Percentiles rank a stretch among this genome's conserved stretches.
Conservation (phyloP, 2,329 filamentous ascomycete genomes). For the Calonectria pteridis region DNA sequence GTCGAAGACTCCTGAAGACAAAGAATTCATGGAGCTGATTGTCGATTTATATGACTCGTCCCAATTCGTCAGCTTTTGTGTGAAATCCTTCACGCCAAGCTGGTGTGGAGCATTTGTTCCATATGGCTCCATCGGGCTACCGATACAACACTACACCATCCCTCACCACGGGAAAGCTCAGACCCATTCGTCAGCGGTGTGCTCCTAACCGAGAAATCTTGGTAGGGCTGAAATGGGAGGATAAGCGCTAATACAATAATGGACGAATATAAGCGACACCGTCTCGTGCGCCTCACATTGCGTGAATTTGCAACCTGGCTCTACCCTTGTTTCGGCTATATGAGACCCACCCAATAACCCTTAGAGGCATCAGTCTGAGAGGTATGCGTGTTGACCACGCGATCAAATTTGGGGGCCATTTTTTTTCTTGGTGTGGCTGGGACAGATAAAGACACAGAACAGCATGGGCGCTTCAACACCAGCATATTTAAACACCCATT, state of each 20-base stretch:
- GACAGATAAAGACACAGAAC: constrained; percentile 12
- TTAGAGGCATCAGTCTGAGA: neutral
- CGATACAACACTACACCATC: neutral
- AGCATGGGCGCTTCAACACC: neutral
- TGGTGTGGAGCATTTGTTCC: neutral
- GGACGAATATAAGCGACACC: neutral
- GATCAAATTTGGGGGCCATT: neutral
- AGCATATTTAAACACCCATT: no score
- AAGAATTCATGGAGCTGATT: neutral
- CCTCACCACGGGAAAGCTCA: neutral
- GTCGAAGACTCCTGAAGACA: neutral
- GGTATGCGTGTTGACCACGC: neutral
- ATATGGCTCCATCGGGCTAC: neutral
- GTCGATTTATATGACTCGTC: neutral
- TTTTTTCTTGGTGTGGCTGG: constrained; percentile 21
- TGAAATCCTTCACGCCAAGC: neutral
- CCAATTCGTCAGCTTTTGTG: neutral
- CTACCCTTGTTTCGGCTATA: neutral
- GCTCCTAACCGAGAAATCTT: neutral
- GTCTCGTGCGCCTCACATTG: neutral
- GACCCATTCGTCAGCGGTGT: neutral
- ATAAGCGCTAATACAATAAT: neutral
- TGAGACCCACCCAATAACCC: neutral
- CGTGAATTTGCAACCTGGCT: neutral
- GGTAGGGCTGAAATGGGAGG: neutral